Percentiles rank a stretch among this genome's conserved stretches.
Conservation (phyloP, 2,329 filamentous ascomycete genomes). For the Penicillium sp. region DNA sequence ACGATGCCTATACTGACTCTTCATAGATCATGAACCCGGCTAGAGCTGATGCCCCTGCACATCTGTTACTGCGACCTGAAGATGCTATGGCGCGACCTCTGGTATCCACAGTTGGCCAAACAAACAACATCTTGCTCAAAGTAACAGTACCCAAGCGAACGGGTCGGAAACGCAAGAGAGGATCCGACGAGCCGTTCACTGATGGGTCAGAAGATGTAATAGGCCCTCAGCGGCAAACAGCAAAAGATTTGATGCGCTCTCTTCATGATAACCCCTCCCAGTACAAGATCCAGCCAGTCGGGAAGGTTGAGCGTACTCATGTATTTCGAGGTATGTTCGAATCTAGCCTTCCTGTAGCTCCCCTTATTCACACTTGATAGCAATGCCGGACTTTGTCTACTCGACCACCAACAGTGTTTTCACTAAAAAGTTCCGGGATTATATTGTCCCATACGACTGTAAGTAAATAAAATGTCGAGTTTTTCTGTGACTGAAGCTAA, state of each 20-base stretch:
- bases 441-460: constrained; percentile 73
- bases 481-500: neutral
- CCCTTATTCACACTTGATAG: constrained; percentile 33
- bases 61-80: constrained; percentile 75
- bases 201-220: constrained; percentile 39
- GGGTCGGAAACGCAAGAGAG: constrained; percentile 80
- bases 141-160: constrained; percentile 85
- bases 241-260: constrained; percentile 42
- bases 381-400: constrained; percentile 83
- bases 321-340: constrained; percentile 69
- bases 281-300: constrained; percentile 70
- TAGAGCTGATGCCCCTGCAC: constrained; percentile 54
- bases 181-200: constrained; percentile 67
- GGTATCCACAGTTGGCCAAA: constrained; percentile 71
- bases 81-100: constrained; percentile 78
- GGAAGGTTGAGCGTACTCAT: constrained; percentile 76
- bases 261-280: constrained; percentile 69
- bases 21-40: constrained; percentile 48
- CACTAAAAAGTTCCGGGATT: constrained; percentile 68
- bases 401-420: constrained; percentile 69
- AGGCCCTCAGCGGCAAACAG: constrained; percentile 21
- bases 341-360: neutral
- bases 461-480: constrained; percentile 23
- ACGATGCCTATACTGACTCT: constrained; percentile 5
- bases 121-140: constrained; percentile 83